Conservation (phyloP, 805 yeast species). For the Jamesozyma spencerorum region DNA sequence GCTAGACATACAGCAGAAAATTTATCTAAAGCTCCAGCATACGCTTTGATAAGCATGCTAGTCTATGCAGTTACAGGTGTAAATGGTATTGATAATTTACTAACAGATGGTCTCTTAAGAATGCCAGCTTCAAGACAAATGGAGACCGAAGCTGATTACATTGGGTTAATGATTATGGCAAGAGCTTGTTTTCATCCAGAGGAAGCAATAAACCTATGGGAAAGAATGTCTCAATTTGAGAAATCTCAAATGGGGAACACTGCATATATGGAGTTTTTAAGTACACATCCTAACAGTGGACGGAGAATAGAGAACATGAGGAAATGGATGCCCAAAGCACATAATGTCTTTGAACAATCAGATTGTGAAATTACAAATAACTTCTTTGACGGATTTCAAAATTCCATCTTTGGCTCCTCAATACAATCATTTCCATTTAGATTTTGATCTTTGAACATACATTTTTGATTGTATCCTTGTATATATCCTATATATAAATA, state of each 20-base stretch:
- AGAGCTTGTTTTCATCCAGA: slow-evolving; percentile 76
- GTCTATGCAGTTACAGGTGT: slow-evolving; percentile 58
- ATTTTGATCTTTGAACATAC: too few species aligned
- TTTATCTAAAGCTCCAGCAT: slow-evolving; percentile 66
- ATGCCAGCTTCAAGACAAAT: slow-evolving; percentile 85
- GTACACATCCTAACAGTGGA: slow-evolving; percentile 85
- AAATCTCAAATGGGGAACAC: slow-evolving; percentile 22
- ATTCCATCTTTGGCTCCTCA: slow-evolving; percentile 6
- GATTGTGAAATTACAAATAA: slow-evolving; percentile 19
- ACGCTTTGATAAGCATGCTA: slow-evolving; percentile 42
- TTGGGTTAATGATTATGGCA: slow-evolving; percentile 88
- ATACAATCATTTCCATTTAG: too few species aligned
- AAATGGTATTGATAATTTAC: slow-evolving; percentile 40
- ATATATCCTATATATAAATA: too few species aligned
- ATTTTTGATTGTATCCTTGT: too few species aligned
- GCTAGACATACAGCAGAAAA: slow-evolving; percentile 88
- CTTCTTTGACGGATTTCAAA: slow-evolving; percentile 16
- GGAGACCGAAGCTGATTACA: slow-evolving; percentile 95
- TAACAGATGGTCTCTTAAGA: slow-evolving; percentile 47
- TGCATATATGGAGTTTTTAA: slow-evolving; percentile 50
- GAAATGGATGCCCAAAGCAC: slow-evolving; percentile 54
- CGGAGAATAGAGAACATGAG: slow-evolving; percentile 60
- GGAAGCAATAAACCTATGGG: slow-evolving; percentile 73
- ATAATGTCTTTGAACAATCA: slow-evolving; percentile 22
- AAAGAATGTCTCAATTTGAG: slow-evolving; percentile 58